Conservation (phyloP, 129 eudicot species). For the Oenanthe sinensis region DNA sequence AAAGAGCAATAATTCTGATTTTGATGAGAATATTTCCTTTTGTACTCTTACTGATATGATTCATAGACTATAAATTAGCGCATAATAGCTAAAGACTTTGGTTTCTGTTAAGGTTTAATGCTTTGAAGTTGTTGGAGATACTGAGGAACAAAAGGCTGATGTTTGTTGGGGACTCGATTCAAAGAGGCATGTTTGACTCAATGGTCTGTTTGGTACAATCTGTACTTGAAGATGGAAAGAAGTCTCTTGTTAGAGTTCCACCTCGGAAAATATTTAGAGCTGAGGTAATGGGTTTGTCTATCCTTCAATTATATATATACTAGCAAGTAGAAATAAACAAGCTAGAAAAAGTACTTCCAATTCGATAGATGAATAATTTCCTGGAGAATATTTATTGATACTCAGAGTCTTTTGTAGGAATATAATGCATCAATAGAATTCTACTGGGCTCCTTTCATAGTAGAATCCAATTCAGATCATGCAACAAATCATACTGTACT, state of each 20-base stretch:
- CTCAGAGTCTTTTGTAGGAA: conserved; percentile 35
- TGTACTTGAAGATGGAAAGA: conserved; percentile 53
- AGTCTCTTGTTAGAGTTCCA: conserved; percentile 55
- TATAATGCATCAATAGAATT: conserved; percentile 84
- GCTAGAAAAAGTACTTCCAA: background rate
- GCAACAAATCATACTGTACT: conserved; percentile 78
- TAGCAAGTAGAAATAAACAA: background rate
- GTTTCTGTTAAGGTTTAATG: conserved; percentile 54
- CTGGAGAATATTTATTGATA: background rate
- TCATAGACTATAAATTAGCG: background rate
- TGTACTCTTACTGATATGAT: too few species aligned
- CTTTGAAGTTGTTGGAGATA: conserved; percentile 69
- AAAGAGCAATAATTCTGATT: too few species aligned
- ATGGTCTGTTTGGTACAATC: conserved; percentile 92
- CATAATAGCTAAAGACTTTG: background rate
- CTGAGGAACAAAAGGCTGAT: conserved; percentile 80
- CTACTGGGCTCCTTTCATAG: conserved; percentile 97
- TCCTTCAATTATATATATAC: background rate
- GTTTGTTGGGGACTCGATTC: conserved; percentile 96
- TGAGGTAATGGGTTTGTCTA: conserved; percentile 34
- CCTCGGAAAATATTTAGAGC: conserved; percentile 79
- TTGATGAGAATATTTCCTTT: too few species aligned
- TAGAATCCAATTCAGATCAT: conserved; percentile 89
- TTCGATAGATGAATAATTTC: background rate
- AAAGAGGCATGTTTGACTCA: conserved; percentile 92